Conservation (phyloP, 768 basidiomycete species). For the Auricularia sp. region DNA sequence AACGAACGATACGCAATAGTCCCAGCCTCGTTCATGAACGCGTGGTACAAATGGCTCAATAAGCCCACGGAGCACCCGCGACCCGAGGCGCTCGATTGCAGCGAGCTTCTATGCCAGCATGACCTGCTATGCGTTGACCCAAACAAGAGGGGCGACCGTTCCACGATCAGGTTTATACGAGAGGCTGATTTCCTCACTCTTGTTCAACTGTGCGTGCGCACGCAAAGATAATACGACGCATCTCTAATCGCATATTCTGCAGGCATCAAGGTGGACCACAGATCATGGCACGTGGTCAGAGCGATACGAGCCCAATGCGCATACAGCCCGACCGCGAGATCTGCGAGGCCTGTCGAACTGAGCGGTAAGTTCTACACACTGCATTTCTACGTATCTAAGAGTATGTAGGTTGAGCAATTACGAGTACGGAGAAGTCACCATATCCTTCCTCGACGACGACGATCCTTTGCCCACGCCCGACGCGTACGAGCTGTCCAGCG, state of each 20-base stretch:
- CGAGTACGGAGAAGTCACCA: not conserved
- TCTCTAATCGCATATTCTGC: not conserved
- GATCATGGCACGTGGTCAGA: not conserved
- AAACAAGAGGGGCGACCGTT: slow-evolving; percentile 41
- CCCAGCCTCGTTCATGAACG: slow-evolving; percentile 48
- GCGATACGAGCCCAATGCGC: not conserved
- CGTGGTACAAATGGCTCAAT: slow-evolving; percentile 63
- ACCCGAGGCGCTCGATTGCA: slow-evolving; percentile 20
- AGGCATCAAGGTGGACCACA: not conserved
- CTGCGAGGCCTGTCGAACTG: not conserved
- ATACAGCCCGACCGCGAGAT: not conserved
- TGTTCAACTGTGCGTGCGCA: not conserved
- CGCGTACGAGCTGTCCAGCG: not conserved
- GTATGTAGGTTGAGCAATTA: not conserved
- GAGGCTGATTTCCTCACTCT: not conserved
- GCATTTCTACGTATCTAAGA: not conserved
- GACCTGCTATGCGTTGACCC: slow-evolving; percentile 55
- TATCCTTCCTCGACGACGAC: not conserved
- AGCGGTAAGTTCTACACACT: not conserved
- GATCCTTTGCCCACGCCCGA: not conserved
- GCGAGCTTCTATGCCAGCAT: slow-evolving; percentile 56
- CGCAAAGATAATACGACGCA: not conserved
- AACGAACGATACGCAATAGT: slow-evolving; percentile 48
- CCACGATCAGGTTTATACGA: not conserved
- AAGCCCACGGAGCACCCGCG: slow-evolving; percentile 47